These are phyloP conservation scores for Phlyctochytrium bullatum DNA, from an alignment of 192 early-diverging fungal species.

Conservation along the genomic window DNA sequence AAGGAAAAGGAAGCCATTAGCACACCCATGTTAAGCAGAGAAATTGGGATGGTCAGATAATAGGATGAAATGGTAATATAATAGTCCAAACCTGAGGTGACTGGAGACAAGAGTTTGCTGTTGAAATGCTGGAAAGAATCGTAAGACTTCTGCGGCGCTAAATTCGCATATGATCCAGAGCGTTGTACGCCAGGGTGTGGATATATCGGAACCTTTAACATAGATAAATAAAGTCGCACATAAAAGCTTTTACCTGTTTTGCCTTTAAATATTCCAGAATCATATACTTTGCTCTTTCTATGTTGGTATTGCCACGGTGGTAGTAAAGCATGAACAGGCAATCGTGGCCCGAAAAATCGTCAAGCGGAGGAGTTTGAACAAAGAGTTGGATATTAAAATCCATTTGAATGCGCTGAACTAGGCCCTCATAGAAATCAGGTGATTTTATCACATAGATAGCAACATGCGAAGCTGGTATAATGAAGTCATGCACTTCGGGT, in stretches of 20 bases:
- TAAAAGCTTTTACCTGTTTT: slow-evolving; percentile 37
- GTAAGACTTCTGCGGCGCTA: slow-evolving; percentile 38
- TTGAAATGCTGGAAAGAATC: slow-evolving; percentile 65
- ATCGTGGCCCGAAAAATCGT: slow-evolving; percentile 15
- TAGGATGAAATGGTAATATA: no score
- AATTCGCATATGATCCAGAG: slow-evolving; percentile 42
- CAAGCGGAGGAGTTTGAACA: slow-evolving; percentile 26
- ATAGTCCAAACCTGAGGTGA: slow-evolving; percentile 23
- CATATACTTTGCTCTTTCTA: slow-evolving; percentile 39
- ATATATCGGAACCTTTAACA: slow-evolving; percentile 12
- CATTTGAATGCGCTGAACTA: slow-evolving; percentile 13
- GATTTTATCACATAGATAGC: slow-evolving; percentile 40
- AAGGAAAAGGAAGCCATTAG: no score
- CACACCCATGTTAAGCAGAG: no score
- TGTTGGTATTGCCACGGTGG: slow-evolving; percentile 24
- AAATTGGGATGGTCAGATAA: no score
- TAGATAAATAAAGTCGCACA: background rate
- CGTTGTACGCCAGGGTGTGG: background rate
- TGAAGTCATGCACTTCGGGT: slow-evolving; percentile 52
- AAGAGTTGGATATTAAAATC: slow-evolving; percentile 36
- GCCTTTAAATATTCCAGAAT: slow-evolving; percentile 35
- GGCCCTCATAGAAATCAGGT: slow-evolving; percentile 41
- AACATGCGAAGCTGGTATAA: slow-evolving; percentile 46
- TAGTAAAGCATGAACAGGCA: slow-evolving; percentile 37
- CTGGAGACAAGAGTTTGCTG: slow-evolving; percentile 49